These are phyloP conservation scores for Tolypocladium ophioglossoides DNA, from an alignment of 2,329 filamentous ascomycete genomes.

Conservation along the genomic window DNA sequence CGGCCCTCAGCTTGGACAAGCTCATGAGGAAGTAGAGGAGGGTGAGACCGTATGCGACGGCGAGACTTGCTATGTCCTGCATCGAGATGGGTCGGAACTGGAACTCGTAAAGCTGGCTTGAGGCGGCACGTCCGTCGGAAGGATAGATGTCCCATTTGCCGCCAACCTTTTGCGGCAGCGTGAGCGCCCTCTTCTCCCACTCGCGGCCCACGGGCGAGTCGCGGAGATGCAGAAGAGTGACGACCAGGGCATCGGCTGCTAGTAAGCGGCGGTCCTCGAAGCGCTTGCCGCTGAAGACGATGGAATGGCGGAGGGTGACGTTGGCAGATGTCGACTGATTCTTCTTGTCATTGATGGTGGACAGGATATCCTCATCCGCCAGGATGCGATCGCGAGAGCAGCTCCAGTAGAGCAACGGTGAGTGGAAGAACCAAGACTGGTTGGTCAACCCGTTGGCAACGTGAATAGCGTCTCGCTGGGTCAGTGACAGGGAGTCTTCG, in stretches of 20 bases:
- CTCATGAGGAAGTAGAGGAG: slow-evolving; percentile 55
- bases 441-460: slow-evolving; percentile 49
- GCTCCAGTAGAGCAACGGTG: slow-evolving; percentile 73
- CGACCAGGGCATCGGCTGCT: slow-evolving; percentile 67
- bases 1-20: slow-evolving; percentile 58
- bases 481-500: slow-evolving; percentile 26
- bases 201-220: slow-evolving; percentile 52
- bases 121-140: slow-evolving; percentile 38
- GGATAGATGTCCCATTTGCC: slow-evolving; percentile 58
- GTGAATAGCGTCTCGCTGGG: slow-evolving; percentile 44
- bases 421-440: slow-evolving; percentile 68
- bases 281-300: slow-evolving; percentile 72
- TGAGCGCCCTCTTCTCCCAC: slow-evolving; percentile 52
- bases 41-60: slow-evolving; percentile 53
- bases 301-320: slow-evolving; percentile 64
- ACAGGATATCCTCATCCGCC: slow-evolving; percentile 50
- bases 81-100: slow-evolving; percentile 64
- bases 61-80: slow-evolving; percentile 53
- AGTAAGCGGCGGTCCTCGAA: slow-evolving; percentile 58
- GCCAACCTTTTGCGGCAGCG: slow-evolving; percentile 36
- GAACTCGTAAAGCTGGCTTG: slow-evolving; percentile 63
- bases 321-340: slow-evolving; percentile 57
- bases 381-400: slow-evolving; percentile 50
- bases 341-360: slow-evolving; percentile 58
- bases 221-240: slow-evolving; percentile 61